These are phyloP conservation scores for Cercophora scortea DNA, from an alignment of 495 filamentous ascomycete genomes.

Conservation along the genomic window DNA sequence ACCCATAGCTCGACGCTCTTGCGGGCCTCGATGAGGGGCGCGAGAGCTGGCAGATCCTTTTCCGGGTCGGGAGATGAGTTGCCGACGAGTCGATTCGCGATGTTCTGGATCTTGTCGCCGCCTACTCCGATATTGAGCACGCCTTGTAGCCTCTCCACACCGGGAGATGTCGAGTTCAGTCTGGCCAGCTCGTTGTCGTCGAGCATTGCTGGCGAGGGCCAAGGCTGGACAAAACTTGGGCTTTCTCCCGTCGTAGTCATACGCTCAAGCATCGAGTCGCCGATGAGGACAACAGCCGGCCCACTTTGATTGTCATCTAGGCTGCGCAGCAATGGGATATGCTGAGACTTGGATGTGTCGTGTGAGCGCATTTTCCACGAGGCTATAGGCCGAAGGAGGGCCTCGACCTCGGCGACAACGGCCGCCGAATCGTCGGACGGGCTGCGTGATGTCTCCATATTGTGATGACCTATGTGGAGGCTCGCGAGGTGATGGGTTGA, in stretches of 20 bases:
- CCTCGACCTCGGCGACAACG: background rate
- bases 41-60: background rate
- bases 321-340: constrained; percentile 11
- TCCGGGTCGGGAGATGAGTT: background rate
- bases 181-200: background rate
- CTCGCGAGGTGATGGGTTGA: too few species aligned
- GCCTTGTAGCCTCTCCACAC: background rate
- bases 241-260: constrained; percentile 17
- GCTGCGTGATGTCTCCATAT: too few species aligned
- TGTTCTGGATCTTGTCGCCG: constrained; percentile 25
- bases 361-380: constrained; percentile 15
- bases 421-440: background rate
- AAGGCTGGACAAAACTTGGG: constrained; percentile 7
- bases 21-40: background rate
- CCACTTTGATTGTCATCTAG: background rate
- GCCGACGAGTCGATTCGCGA: constrained; percentile 27
- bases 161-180: background rate
- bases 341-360: constrained; percentile 8
- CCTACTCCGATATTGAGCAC: constrained; percentile 19
- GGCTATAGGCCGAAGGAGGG: constrained; percentile 2
- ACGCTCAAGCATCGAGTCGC: constrained; percentile 26
- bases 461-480: too few species aligned
- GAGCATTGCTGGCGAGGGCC: constrained; percentile 13
- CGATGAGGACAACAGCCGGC: constrained; percentile 14
- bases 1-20: constrained; percentile 19